Evolutionary conservation across 2,329 filamentous ascomycete species (phyloP).

Genomic region (Penicillium sclerotigenum): DNA sequence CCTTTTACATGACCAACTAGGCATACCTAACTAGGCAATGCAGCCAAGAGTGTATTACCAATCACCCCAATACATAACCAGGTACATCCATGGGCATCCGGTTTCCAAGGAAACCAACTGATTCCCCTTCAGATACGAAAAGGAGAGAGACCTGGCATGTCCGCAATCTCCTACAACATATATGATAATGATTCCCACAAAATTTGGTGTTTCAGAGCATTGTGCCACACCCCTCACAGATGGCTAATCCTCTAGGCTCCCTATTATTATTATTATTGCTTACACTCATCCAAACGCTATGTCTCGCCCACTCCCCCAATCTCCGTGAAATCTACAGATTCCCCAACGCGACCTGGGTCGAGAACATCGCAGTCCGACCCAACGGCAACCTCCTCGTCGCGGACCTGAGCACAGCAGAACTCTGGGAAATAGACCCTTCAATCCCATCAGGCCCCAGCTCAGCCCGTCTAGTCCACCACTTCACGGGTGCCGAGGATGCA

Average conservation of each 20-base stretch:
- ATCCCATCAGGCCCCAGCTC: conserved; percentile 2
- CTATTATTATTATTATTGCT: not conserved
- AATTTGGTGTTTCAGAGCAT: not conserved
- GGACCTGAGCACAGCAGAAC: conserved; percentile 13
- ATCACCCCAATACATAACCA: not conserved
- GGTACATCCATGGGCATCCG: not conserved
- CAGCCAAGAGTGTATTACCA: not conserved
- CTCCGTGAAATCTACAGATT: conserved; percentile 21
- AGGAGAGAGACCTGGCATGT: no score
- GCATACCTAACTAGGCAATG: not conserved
- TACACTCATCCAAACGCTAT: not conserved
- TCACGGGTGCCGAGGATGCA: conserved; percentile 8
- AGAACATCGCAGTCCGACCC: conserved; percentile 32
- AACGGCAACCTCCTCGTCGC: conserved; percentile 36
- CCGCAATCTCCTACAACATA: not conserved
- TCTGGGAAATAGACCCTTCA: conserved; percentile 14
- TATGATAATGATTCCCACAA: not conserved
- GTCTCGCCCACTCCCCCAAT: not conserved
- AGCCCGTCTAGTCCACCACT: conserved; percentile 9
- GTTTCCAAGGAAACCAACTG: not conserved
- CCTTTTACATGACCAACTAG: not conserved
- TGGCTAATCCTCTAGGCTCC: not conserved
- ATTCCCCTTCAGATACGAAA: not conserved
- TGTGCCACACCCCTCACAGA: not conserved
- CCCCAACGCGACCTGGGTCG: conserved; percentile 31